Base-by-base conservation (phyloP, 1,139 yeast genomes). In the Arxiozyma bovina region DNA sequence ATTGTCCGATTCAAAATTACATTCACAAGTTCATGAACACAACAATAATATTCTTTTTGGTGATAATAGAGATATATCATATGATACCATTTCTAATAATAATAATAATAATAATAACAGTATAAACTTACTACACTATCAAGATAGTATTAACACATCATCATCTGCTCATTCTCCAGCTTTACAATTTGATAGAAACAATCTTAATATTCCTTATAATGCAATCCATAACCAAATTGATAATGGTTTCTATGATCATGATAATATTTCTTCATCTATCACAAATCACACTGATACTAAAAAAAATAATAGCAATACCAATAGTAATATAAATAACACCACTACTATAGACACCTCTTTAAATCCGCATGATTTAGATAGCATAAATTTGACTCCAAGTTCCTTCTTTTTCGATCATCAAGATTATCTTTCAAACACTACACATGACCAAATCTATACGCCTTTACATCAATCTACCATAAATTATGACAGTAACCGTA, bases 381-480 rank as follows among this genome's bases (percentile, higher is more conserved):
- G 38, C 9, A 42, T 53, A 15, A 42, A 45, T 20, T 38, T 53
- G n/a, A 40, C 50, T 8, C 45, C 55, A 23, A 42, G 48, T 44
- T 25, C 41, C 3, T 50, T 50, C 46, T 53, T 53, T 41, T 50
- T 53, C 25, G 55, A 50, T 30, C 45, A 46, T 30, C 30, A 44
- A 12, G 52, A 45, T 42, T 44, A 40, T 34, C 25, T 53, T 22
- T 27, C 51, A 17, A 42, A 23, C 20, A 27, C n/a, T 34, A 25
- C 48, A 17, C 41, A 50, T 50, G 48, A 50, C 44, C 55, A 48
- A 52, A 53, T 47, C 46, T 51, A 49, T 50, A 50, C 41, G 48
- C 47, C 20, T 17, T 40, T 40, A 41, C 18, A 41, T 20, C 41
- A 45, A 22, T 18, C 45, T 7, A 8, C 38, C 5, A 6, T 17